phyloP scores from a whole-genome alignment of 163 green algal species.

The Chlorella variabilis region DNA sequence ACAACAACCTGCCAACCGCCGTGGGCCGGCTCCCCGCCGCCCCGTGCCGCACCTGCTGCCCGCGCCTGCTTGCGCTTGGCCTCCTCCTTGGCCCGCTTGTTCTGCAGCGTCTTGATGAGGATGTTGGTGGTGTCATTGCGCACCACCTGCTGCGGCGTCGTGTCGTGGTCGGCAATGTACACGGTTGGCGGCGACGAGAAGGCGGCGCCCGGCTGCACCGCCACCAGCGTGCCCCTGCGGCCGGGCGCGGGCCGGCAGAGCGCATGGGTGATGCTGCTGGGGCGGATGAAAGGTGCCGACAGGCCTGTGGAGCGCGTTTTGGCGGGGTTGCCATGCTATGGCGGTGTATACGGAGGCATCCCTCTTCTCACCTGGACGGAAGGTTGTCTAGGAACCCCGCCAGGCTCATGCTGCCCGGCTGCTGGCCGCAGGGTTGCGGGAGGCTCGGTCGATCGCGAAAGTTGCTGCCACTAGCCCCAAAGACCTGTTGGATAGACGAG shows the following conservation, averaged over 20 bases:
- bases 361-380: constrained; percentile 37
- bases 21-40: too few species aligned
- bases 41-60: constrained; percentile 39
- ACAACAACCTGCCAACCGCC: too few species aligned
- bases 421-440: too few species aligned
- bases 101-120: constrained; percentile 50
- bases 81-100: constrained; percentile 37
- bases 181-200: constrained; percentile 26
- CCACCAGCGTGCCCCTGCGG: constrained; percentile 41
- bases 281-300: neutral
- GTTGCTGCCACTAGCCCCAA: too few species aligned
- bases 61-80: constrained; percentile 40
- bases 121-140: constrained; percentile 49
- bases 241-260: neutral
- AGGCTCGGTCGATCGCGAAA: too few species aligned
- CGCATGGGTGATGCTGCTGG: neutral
- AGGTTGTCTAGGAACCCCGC: constrained; percentile 29
- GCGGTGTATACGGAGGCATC: too few species aligned
- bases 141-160: constrained; percentile 48
- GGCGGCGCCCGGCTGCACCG: constrained; percentile 40
- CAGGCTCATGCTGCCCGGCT: neutral
- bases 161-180: constrained; percentile 55
- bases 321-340: too few species aligned
- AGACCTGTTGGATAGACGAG: too few species aligned
- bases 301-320: too few species aligned